These are phyloP conservation scores for Monosporozyma aerobia DNA, from an alignment of 805 yeast species.

Conservation along the genomic window DNA sequence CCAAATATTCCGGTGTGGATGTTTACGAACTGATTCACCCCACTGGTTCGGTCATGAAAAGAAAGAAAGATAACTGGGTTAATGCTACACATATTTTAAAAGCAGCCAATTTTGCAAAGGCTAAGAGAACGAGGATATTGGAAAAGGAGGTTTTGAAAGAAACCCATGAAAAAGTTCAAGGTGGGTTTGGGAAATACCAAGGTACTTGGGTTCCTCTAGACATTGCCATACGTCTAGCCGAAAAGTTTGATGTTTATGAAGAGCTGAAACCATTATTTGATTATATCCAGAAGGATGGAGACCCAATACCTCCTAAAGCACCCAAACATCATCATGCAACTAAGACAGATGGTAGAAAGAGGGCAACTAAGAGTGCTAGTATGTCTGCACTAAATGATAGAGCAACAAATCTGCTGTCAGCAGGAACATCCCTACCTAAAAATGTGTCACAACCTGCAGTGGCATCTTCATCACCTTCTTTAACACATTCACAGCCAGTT, in stretches of 20 bases:
- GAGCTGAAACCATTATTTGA: conserved; percentile 60
- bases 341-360: conserved; percentile 30
- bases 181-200: conserved; percentile 94
- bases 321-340: conserved; percentile 63
- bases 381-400: conserved; percentile 16
- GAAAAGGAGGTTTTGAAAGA: conserved; percentile 88
- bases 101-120: conserved; percentile 89
- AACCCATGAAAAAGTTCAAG: conserved; percentile 86
- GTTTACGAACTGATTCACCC: conserved; percentile 67
- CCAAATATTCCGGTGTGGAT: conserved; percentile 72
- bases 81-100: conserved; percentile 93
- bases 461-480: background rate
- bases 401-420: background rate
- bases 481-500: background rate
- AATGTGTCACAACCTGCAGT: background rate
- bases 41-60: conserved; percentile 67
- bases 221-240: conserved; percentile 60
- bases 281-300: conserved; percentile 42
- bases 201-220: conserved; percentile 92
- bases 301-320: conserved; percentile 47
- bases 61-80: conserved; percentile 71
- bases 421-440: background rate
- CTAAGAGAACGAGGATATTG: conserved; percentile 81
- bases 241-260: conserved; percentile 53
- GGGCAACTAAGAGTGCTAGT: conserved; percentile 23